Base-by-base conservation (phyloP, 306 rosid genomes). In the Sicyos baderoa region DNA sequence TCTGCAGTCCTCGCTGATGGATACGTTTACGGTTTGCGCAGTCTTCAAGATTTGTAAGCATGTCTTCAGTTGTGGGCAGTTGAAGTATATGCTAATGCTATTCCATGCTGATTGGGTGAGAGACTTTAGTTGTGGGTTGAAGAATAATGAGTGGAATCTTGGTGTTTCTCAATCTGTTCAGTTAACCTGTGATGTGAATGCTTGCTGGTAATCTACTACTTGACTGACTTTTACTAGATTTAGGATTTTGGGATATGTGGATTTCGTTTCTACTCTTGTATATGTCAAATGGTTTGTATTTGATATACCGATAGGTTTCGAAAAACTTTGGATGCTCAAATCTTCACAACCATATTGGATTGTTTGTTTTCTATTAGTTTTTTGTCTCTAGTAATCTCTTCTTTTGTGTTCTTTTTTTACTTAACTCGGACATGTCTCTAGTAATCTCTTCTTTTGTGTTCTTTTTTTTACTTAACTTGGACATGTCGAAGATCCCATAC, bases 1-100 rank as follows among this genome's bases (percentile, higher is more conserved):
- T 40, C 54, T 42, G 54, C 70, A 65, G 70, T 45, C 70, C 70
- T 65, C 70, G 54, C 37, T 44, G 70, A 65, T 65, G 35, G 70
- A 65, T 29, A 5, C 35, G 35, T 29, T 29, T 29, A 29, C 5
- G 35, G 35, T 29, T 29, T 25, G 64, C 0, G 19, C 0, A 0
- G 47, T 7, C 51, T 18, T 64, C 13, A 4, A 64, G 35, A 29
- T n/a, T n/a, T 9, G 29, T 19, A 42, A 16, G 37, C 50, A 10
- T 42, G 53, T 18, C 11, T 64, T 64, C 29, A 5, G 51, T 44
- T 64, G 53, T 44, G 53, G 70, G 17, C 70, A 18, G 29, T 19
- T 44, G 70, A 42, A 63, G n/a, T 35, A 35, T 62, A 9, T 42
- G 47, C 66, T 32, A 60, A 9, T 42, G 47, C 66, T 32, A 60